Evolutionary conservation across 768 basidiomycete genomes (phyloP), one percentile per base, ranked within the genome.

Genomic region (Wakefieldia striispora): DNA sequence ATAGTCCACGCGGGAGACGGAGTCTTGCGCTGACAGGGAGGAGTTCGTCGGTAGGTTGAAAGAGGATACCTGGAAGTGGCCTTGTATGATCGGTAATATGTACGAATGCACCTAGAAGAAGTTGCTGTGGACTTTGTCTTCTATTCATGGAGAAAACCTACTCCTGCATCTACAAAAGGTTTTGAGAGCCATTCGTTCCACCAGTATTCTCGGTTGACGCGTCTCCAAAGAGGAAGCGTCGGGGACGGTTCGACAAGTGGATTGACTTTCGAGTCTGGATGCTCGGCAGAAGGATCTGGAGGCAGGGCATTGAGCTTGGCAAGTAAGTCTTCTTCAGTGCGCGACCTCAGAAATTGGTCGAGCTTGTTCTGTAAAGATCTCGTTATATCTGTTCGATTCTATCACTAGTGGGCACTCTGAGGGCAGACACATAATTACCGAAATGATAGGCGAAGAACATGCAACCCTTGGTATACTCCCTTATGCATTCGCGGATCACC

Each of bases 391-490:
- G 54, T 40, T 14, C 33, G 11, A 36, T 38, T 50, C 23, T 37
- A 45, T 29, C 53, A 24, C 31, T 40, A n/a, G 2, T 19, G 31
- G 16, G 31, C 24, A 40, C 7, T 33, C 16, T 8, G 20, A 34
- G 12, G 35, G 24, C 13, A 50, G 12, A 16, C 6, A 6, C 33
- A 48, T 27, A 60, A 74, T 50, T 66, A 88, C 93, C 94, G 57
- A 92, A 93, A 50, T 78, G 83, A 66, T 91, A 88, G 1, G 91
- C 78, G 63, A 91, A 95, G 67, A 88, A 94, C 90, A 97, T 95
- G 40, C 83, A 86, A 11, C 91, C 92, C 58, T 86, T 89, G 13
- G 79, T 75, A 60, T 83, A 91, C 58, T 91, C 86, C 45, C 80
- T 76, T 26, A 91, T 75, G 46, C 83, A 84, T 66, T 95, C 90